These are phyloP conservation scores for Pelargonium myrrhifolium DNA, from an alignment of 441 rosid genomes.

Conservation along the genomic window DNA sequence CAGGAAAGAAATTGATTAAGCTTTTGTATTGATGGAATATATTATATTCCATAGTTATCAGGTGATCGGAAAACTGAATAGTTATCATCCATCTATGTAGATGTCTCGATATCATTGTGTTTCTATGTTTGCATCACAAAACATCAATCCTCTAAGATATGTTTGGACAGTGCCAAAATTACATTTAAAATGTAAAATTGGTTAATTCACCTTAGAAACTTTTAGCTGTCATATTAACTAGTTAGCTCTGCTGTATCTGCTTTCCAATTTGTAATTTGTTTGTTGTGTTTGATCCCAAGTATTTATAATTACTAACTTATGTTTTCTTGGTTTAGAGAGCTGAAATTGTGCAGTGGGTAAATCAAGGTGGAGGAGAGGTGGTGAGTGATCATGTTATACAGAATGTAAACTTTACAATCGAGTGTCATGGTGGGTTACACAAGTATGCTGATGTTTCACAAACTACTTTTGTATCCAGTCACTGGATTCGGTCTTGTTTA, in stretches of 20 bases:
- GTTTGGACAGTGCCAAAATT: neutral
- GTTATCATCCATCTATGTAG: neutral
- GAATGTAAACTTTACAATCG: constrained; percentile 53
- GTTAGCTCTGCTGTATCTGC: neutral
- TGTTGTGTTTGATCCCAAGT: neutral
- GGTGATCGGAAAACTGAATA: neutral
- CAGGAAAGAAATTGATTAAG: neutral
- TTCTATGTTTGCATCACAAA: neutral
- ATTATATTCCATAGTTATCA: neutral
- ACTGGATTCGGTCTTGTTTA: constrained; percentile 91
- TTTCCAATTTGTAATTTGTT: neutral
- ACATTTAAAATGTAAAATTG: neutral
- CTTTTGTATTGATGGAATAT: neutral
- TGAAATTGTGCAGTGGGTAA: constrained; percentile 79
- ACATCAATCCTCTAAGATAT: neutral
- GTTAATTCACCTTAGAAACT: neutral
- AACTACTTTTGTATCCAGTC: constrained; percentile 72
- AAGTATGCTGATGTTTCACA: constrained; percentile 22
- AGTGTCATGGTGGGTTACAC: constrained; percentile 64
- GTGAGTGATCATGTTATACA: constrained; percentile 35
- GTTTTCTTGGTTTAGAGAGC: constrained; percentile 48
- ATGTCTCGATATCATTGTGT: neutral
- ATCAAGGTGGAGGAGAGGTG: constrained; percentile 84
- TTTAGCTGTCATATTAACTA: neutral
- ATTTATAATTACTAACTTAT: neutral